Evolutionary conservation across 1,139 yeast genomes (phyloP).

Genomic region (Suhomyces terraborum): DNA sequence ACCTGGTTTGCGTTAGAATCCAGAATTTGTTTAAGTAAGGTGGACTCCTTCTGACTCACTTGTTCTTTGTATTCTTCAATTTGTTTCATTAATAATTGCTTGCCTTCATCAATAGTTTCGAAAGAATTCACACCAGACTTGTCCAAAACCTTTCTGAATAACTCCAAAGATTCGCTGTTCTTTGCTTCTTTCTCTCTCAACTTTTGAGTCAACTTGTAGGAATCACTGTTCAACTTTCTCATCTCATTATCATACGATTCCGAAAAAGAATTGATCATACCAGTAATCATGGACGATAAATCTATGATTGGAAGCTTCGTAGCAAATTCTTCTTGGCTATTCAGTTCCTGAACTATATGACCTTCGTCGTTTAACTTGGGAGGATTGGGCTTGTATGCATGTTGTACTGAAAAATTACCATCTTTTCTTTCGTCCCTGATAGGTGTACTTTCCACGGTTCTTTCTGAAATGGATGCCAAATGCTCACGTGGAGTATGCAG

Average conservation of each 20-base stretch:
- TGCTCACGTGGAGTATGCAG: conserved; percentile 22
- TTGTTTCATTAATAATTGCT: conserved; percentile 24
- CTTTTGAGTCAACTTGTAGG: conserved; percentile 22
- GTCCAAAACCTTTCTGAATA: conserved; percentile 21
- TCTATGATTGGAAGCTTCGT: conserved; percentile 33
- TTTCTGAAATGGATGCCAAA: conserved; percentile 43
- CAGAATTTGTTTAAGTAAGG: conserved; percentile 31
- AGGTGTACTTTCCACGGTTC: conserved; percentile 38
- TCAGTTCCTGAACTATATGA: conserved; percentile 20
- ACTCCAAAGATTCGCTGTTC: conserved; percentile 21
- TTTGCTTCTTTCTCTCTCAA: conserved; percentile 24
- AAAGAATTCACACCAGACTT: conserved; percentile 30
- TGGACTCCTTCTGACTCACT: conserved; percentile 38
- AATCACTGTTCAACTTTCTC: conserved; percentile 24
- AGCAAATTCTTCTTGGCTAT: conserved; percentile 1
- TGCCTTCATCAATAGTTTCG: conserved; percentile 33
- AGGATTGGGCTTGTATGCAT: conserved; percentile 34
- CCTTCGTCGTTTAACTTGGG: conserved; percentile 40
- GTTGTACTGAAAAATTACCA: conserved; percentile 14
- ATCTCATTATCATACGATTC: conserved; percentile 39
- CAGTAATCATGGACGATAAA: conserved; percentile 39
- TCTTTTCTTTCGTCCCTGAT: conserved; percentile 17
- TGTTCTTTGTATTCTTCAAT: conserved; percentile 29
- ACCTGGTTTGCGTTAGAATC: conserved; percentile 52
- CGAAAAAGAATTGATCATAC: conserved; percentile 49